A percentile compares a stretch with the other conserved stretches of the same genome.
Evolutionary conservation across 169 alveolate genomes (phyloP).

Genomic region (Perkinsus marinus): DNA sequence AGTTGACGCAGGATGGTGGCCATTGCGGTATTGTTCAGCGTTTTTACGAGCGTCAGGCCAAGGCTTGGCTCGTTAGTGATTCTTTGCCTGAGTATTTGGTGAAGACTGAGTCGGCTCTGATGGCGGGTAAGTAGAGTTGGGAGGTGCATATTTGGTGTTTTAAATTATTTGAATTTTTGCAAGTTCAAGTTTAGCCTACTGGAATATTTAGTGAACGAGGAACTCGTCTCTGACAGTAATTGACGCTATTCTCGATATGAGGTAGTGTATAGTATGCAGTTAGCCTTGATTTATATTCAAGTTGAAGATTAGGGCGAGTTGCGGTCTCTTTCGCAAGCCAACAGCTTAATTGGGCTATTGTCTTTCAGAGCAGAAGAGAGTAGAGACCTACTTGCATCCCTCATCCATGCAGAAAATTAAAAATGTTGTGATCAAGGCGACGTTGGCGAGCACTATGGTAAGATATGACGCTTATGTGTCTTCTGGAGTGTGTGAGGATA

Average conservation of each 20-base stretch:
- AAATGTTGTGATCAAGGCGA: constrained; percentile 18
- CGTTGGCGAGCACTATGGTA: constrained; percentile 1
- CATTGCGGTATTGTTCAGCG: background rate
- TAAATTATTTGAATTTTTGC: too few species aligned
- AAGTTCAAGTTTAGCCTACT: too few species aligned
- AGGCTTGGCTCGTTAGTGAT: constrained; percentile 22
- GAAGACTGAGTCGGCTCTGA: constrained; percentile 19
- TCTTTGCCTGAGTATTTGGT: constrained; percentile 32
- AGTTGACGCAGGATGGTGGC: background rate
- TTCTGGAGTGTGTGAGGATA: too few species aligned
- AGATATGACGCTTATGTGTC: too few species aligned
- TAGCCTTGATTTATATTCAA: too few species aligned
- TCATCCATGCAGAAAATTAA: constrained; percentile 17
- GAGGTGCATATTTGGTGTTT: too few species aligned
- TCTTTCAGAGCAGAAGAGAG: constrained; percentile 20
- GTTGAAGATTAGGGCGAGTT: too few species aligned
- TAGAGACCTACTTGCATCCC: constrained; percentile 16
- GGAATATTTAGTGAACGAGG: too few species aligned
- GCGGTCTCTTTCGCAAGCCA: too few species aligned
- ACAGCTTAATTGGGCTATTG: background rate
- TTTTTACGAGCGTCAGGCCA: constrained; percentile 23
- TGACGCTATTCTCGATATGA: too few species aligned
- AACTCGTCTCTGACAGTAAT: too few species aligned
- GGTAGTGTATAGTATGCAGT: too few species aligned
- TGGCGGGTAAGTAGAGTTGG: background rate